These are phyloP conservation scores for Aegilops sharonensis DNA, from an alignment of 176 grass and related monocot genomes.

Conservation along the genomic window DNA sequence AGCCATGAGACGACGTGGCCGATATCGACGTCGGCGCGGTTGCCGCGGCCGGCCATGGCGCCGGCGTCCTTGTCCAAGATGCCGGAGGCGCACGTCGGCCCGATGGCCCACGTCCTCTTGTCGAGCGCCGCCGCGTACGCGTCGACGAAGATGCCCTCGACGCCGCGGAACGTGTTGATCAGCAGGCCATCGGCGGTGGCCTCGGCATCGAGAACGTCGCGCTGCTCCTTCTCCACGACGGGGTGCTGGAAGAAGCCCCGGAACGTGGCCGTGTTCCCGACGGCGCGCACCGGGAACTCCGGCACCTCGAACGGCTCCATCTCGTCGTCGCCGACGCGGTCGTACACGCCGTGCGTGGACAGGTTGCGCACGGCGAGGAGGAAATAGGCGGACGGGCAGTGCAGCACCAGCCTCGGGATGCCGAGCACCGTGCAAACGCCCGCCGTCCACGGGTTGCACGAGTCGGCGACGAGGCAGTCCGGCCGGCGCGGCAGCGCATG, in stretches of 20 bases:
- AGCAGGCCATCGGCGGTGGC: slow-evolving; percentile 34
- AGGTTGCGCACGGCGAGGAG: slow-evolving; percentile 6
- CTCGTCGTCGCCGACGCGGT: slow-evolving; percentile 2
- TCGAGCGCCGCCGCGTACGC: slow-evolving; percentile 29
- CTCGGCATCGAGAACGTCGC: slow-evolving; percentile 19
- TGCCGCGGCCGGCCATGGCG: slow-evolving; percentile 30
- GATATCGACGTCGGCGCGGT: slow-evolving; percentile 17
- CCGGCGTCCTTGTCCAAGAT: background rate
- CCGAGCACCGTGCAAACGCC: background rate
- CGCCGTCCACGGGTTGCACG: slow-evolving; percentile 24
- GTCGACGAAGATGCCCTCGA: slow-evolving; percentile 31
- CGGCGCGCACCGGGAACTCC: slow-evolving; percentile 11
- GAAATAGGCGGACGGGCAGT: slow-evolving; percentile 2
- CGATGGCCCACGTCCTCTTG: slow-evolving; percentile 34
- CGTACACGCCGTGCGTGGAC: background rate
- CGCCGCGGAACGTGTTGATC: slow-evolving; percentile 30
- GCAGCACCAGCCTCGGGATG: slow-evolving; percentile 16
- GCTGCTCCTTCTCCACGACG: background rate
- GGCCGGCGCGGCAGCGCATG: background rate
- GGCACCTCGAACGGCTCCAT: slow-evolving; percentile 31
- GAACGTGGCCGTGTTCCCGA: slow-evolving; percentile 27
- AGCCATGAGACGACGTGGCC: slow-evolving; percentile 31
- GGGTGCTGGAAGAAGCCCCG: slow-evolving; percentile 20
- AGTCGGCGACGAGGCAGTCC: slow-evolving; percentile 26
- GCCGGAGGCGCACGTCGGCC: slow-evolving; percentile 8